Evolutionary conservation across 768 basidiomycete species (phyloP).

Genomic region (Cyathus striatus): DNA sequence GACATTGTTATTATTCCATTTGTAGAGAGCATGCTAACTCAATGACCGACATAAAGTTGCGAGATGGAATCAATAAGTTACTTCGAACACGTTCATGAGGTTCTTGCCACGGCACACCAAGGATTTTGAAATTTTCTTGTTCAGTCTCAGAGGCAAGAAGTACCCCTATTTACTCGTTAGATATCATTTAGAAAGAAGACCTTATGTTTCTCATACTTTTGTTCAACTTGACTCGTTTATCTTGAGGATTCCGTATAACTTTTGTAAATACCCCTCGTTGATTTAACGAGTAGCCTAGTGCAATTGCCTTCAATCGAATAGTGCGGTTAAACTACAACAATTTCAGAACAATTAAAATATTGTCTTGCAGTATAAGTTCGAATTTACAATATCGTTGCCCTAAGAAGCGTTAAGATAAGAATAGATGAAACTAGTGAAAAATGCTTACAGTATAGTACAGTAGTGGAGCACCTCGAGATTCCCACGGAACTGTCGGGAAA

Average conservation of each 20-base stretch:
- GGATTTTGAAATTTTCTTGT: slow-evolving; percentile 75
- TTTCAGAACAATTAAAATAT: too few species aligned
- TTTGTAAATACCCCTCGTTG: slow-evolving; percentile 77
- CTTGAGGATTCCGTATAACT: slow-evolving; percentile 65
- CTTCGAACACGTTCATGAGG: slow-evolving; percentile 67
- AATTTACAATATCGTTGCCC: slow-evolving; percentile 88
- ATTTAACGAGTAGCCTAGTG: slow-evolving; percentile 80
- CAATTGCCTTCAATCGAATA: slow-evolving; percentile 78
- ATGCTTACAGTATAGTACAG: slow-evolving; percentile 88
- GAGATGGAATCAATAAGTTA: background rate
- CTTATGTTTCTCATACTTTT: slow-evolving; percentile 50
- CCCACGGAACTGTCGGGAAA: slow-evolving; percentile 78
- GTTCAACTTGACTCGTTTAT: slow-evolving; percentile 55
- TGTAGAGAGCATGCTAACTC: too few species aligned
- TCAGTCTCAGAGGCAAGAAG: slow-evolving; percentile 82
- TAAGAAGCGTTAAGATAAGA: too few species aligned
- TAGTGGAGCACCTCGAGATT: slow-evolving; percentile 73
- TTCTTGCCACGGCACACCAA: slow-evolving; percentile 80
- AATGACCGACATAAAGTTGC: too few species aligned
- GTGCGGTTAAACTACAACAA: slow-evolving; percentile 77
- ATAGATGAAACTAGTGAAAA: too few species aligned
- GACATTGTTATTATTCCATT: too few species aligned
- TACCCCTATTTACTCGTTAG: slow-evolving; percentile 29
- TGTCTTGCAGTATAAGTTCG: background rate
- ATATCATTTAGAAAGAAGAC: background rate